These are phyloP conservation scores for Gossypium herbaceum DNA, from an alignment of 345 rosid genomes.

Conservation along the genomic window DNA sequence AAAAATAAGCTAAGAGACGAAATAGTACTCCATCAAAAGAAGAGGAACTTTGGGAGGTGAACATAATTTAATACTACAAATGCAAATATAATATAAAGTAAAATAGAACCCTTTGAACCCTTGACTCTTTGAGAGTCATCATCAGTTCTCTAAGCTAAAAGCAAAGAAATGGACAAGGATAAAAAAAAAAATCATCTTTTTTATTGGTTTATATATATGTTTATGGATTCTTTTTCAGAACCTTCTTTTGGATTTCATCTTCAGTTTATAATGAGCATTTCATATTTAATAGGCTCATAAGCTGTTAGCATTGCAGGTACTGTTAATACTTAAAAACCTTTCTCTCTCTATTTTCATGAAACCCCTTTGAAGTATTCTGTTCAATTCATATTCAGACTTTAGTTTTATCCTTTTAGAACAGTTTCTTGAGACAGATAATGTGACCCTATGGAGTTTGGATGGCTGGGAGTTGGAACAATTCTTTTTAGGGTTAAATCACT, in stretches of 20 bases:
- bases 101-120: neutral
- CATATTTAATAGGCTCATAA: neutral
- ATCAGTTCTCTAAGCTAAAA: neutral
- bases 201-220: too few species aligned
- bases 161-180: neutral
- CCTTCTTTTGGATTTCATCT: too few species aligned
- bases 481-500: too few species aligned
- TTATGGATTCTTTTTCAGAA: too few species aligned
- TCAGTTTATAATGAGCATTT: too few species aligned
- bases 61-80: constrained; percentile 7
- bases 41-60: constrained; percentile 27
- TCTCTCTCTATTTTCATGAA: too few species aligned
- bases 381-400: too few species aligned
- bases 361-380: too few species aligned
- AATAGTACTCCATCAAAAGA: constrained; percentile 26
- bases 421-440: neutral
- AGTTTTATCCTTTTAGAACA: neutral
- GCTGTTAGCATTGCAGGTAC: neutral
- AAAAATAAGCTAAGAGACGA: constrained; percentile 20
- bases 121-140: neutral
- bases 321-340: too few species aligned
- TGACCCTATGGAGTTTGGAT: neutral
- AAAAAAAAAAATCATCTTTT: neutral
- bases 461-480: neutral
- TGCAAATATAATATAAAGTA: too few species aligned